phyloP scores from a whole-genome alignment of 768 basidiomycete species.

The Tylopilus vinaceipallidus region DNA sequence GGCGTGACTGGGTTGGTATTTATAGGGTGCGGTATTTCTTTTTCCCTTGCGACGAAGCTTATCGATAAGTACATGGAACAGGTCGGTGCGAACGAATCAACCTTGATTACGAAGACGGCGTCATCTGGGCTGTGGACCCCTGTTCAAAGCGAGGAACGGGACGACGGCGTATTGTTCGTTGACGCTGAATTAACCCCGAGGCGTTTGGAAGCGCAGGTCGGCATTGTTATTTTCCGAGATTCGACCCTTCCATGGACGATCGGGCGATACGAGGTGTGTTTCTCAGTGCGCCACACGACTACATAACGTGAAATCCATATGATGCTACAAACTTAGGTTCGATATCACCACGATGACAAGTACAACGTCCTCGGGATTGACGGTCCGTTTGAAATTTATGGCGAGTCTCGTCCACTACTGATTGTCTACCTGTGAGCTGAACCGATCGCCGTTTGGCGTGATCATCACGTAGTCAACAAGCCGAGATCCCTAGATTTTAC shows the following conservation, averaged over 20 bases:
- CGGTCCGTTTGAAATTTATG: conserved; percentile 85
- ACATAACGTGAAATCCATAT: not conserved
- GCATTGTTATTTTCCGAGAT: conserved; percentile 71
- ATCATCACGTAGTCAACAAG: conserved; percentile 56
- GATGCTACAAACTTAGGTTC: conserved; percentile 46
- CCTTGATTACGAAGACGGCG: conserved; percentile 77
- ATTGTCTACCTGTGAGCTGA: not conserved
- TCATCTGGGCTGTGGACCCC: conserved; percentile 93
- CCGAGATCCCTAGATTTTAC: conserved; percentile 62
- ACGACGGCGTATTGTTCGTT: conserved; percentile 78
- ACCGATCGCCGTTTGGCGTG: not conserved
- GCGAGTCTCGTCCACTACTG: conserved; percentile 43
- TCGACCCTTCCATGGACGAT: conserved; percentile 82
- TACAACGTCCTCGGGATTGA: conserved; percentile 91
- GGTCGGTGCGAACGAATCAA: conserved; percentile 87
- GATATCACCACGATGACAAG: conserved; percentile 96
- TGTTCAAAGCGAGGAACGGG: conserved; percentile 90
- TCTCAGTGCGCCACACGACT: not conserved
- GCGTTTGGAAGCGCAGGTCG: conserved; percentile 48
- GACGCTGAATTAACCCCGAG: conserved; percentile 38
- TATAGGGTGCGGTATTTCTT: conserved; percentile 55
- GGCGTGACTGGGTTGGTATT: conserved; percentile 95
- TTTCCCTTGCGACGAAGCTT: not conserved
- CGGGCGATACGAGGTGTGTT: conserved; percentile 73
- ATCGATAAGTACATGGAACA: conserved; percentile 28